phyloP scores from a whole-genome alignment of 2,329 filamentous ascomycete genomes.

The Colletotrichum abscissum region DNA sequence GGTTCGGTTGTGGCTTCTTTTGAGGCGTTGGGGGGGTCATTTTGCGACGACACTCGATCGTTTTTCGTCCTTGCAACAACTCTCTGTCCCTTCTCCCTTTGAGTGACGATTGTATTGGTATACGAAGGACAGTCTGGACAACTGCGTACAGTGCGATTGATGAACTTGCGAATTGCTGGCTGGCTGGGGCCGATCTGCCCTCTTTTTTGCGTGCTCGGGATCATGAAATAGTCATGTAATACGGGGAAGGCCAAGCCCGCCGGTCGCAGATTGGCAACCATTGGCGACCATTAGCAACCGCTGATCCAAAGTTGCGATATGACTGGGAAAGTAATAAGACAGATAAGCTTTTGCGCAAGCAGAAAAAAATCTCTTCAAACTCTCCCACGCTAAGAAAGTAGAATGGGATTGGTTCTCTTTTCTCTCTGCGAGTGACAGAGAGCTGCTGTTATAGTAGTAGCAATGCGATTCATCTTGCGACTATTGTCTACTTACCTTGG shows the following conservation, averaged over 20 bases:
- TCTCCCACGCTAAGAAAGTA: not conserved
- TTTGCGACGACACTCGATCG: constrained; percentile 12
- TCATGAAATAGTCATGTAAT: not conserved
- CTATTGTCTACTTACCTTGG: not conserved
- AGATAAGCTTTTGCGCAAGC: constrained; percentile 10
- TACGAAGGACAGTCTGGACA: not conserved
- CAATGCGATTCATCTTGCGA: not conserved
- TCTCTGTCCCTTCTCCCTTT: not conserved
- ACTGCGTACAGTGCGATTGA: not conserved
- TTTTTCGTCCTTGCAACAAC: constrained; percentile 16
- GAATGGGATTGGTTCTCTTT: not conserved
- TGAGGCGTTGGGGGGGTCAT: constrained; percentile 22
- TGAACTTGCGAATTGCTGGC: not conserved
- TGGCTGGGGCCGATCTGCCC: not conserved
- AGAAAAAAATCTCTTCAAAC: not conserved
- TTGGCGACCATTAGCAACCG: constrained; percentile 20
- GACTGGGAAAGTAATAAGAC: constrained; percentile 2
- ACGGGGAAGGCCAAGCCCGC: constrained; percentile 9
- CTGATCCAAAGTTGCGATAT: not conserved
- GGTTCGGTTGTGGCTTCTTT: constrained; percentile 11
- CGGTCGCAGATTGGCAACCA: constrained; percentile 8
- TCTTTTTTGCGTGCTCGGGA: not conserved
- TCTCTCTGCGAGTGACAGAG: not conserved
- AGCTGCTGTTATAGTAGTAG: not conserved
- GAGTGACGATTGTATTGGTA: not conserved